Evolutionary conservation across 1,284 basidiomycete species (phyloP).

Genomic region (Afroboletus lepidellus): DNA sequence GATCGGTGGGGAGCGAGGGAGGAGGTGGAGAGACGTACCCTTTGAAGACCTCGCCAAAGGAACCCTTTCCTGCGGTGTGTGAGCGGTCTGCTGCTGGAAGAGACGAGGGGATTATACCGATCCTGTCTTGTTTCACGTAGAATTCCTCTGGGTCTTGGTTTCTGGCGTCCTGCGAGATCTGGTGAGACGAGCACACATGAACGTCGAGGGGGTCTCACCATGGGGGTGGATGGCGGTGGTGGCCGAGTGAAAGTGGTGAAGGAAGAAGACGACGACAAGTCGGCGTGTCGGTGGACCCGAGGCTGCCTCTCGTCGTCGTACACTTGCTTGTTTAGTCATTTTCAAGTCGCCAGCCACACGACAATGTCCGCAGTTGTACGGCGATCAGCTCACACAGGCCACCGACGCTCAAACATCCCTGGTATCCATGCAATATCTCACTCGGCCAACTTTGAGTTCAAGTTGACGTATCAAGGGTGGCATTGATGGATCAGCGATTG

Average conservation of each 20-base stretch:
- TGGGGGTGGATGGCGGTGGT: constrained; percentile 2
- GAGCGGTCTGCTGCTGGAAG: constrained; percentile 13
- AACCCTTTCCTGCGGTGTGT: constrained; percentile 76
- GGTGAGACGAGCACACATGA: constrained; percentile 9
- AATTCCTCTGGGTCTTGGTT: constrained; percentile 89
- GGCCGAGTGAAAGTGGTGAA: constrained; percentile 5
- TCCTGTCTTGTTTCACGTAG: constrained; percentile 95
- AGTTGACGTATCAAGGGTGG: not conserved
- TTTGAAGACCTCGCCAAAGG: constrained; percentile 97
- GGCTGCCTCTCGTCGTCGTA: constrained; percentile 10
- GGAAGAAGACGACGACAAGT: not conserved
- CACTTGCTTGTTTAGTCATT: constrained; percentile 32
- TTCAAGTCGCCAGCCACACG: constrained; percentile 31
- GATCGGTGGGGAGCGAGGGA: not conserved
- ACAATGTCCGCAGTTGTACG: too few relatives aligned
- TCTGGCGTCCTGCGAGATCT: constrained; percentile 53
- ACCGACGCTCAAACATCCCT: not conserved
- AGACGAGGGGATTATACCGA: constrained; percentile 58
- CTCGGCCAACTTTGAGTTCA: not conserved
- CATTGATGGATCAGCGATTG: not conserved
- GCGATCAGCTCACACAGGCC: not conserved
- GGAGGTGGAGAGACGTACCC: constrained; percentile 53
- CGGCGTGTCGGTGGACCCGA: constrained; percentile 4
- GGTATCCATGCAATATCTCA: not conserved
- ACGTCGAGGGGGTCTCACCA: constrained; percentile 17